phyloP scores from a whole-genome alignment of 495 filamentous ascomycete genomes.

The Hypoxylon intermedium region DNA sequence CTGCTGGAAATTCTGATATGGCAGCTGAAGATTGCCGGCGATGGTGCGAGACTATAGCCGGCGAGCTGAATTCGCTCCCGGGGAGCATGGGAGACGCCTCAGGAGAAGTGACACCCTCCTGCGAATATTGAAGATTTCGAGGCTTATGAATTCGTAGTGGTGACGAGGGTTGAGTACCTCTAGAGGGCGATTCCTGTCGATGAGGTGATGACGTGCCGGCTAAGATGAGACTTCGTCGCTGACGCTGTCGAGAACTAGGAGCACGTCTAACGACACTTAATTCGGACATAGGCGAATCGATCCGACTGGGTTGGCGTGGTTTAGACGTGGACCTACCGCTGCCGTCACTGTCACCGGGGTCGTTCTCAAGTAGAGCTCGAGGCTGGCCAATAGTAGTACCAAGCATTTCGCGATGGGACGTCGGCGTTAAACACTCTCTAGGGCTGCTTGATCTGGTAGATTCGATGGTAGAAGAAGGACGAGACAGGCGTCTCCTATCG shows the following conservation, averaged over 20 bases:
- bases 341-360: constrained; percentile 81
- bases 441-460: constrained; percentile 87
- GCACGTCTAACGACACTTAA: constrained; percentile 71
- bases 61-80: constrained; percentile 79
- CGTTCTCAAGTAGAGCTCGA: constrained; percentile 75
- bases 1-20: constrained; percentile 69
- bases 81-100: constrained; percentile 87
- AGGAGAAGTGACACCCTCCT: constrained; percentile 81
- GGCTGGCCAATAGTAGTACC: constrained; percentile 67
- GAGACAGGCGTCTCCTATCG: constrained; percentile 49
- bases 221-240: constrained; percentile 82
- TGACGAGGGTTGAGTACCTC: constrained; percentile 76
- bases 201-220: constrained; percentile 76
- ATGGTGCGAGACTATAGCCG: constrained; percentile 71
- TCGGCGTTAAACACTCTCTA: constrained; percentile 87
- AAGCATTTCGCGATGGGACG: constrained; percentile 77
- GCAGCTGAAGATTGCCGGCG: constrained; percentile 91
- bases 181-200: constrained; percentile 84
- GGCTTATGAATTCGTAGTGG: constrained; percentile 88
- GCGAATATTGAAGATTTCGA: constrained; percentile 70
- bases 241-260: constrained; percentile 75
- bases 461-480: constrained; percentile 52
- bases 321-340: constrained; percentile 83
- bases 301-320: constrained; percentile 67
- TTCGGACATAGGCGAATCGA: constrained; percentile 91